Evolutionary conservation across 2,329 filamentous ascomycete genomes (phyloP).

Genomic region (Trichoderma asperellum): DNA sequence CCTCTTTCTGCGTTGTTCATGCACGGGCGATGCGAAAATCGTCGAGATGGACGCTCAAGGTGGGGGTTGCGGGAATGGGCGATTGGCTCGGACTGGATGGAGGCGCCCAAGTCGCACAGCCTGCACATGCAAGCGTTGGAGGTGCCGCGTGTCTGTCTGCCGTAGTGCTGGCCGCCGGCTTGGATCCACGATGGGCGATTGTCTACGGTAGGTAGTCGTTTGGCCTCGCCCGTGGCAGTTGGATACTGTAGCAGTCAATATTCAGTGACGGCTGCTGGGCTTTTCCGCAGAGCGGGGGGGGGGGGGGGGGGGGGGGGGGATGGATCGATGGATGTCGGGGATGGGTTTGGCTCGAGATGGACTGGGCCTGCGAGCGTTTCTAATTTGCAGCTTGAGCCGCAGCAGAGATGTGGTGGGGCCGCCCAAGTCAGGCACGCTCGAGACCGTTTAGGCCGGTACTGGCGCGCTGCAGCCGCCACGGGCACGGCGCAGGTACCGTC

Average conservation of each 20-base stretch:
- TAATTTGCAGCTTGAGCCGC: background rate
- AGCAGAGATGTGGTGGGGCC: background rate
- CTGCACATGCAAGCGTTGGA: background rate
- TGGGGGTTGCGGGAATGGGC: background rate
- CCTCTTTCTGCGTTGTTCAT: background rate
- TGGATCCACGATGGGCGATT: no score
- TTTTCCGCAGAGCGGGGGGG: background rate
- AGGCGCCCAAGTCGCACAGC: background rate
- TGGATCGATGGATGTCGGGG: background rate
- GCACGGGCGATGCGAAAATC: background rate
- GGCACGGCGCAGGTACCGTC: background rate
- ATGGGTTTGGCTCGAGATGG: background rate
- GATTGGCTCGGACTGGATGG: background rate
- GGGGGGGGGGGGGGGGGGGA: background rate
- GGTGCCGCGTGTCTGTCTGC: no score
- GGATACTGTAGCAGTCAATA: background rate
- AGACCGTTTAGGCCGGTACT: constrained; percentile 5
- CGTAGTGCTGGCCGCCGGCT: no score
- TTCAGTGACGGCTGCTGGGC: background rate
- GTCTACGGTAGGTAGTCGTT: background rate
- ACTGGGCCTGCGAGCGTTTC: background rate
- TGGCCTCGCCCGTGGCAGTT: background rate
- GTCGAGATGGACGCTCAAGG: background rate
- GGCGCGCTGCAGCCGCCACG: background rate
- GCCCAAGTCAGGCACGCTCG: background rate